Evolutionary conservation across 495 filamentous ascomycete genomes (phyloP).

Genomic region (Daldinia childiae): DNA sequence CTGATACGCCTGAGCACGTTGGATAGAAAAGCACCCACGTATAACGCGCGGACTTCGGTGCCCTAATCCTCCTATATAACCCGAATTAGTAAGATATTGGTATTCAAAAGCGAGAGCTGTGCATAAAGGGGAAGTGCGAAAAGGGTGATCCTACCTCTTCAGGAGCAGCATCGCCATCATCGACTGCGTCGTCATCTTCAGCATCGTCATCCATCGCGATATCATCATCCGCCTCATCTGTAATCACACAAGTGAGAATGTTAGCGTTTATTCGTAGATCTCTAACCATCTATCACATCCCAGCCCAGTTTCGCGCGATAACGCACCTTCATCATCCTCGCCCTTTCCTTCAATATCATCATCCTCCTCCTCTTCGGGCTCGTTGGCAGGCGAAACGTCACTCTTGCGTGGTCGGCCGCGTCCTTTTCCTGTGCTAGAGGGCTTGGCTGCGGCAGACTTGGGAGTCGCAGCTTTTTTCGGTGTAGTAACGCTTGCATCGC

Average conservation of each 20-base stretch:
- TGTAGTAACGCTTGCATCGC: conserved; percentile 27
- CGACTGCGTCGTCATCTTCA: conserved; percentile 18
- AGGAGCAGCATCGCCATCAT: conserved; percentile 5
- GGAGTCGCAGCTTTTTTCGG: conserved; percentile 43
- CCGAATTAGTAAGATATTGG: conserved; percentile 40
- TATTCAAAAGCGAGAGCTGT: background rate
- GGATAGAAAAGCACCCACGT: conserved; percentile 37
- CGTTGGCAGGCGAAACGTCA: conserved; percentile 13
- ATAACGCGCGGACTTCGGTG: conserved; percentile 23
- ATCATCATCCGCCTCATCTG: conserved; percentile 33
- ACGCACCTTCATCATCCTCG: conserved; percentile 30
- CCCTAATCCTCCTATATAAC: conserved; percentile 46
- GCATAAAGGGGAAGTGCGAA: background rate
- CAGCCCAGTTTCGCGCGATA: background rate
- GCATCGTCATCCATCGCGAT: conserved; percentile 33
- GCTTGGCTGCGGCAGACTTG: conserved; percentile 28
- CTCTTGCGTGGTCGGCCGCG: conserved; percentile 38
- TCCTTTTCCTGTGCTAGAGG: conserved; percentile 34
- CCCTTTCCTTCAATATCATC: conserved; percentile 17
- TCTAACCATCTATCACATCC: background rate
- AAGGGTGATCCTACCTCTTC: conserved; percentile 28
- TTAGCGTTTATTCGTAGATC: conserved; percentile 10
- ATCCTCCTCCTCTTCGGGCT: conserved; percentile 34
- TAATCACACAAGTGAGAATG: background rate
- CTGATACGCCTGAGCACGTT: conserved; percentile 37